Percentiles rank a stretch among this genome's conserved stretches.
phyloP scores from a whole-genome alignment of 208 protist genomes.

The Acanthamoeba triangularis region DNA sequence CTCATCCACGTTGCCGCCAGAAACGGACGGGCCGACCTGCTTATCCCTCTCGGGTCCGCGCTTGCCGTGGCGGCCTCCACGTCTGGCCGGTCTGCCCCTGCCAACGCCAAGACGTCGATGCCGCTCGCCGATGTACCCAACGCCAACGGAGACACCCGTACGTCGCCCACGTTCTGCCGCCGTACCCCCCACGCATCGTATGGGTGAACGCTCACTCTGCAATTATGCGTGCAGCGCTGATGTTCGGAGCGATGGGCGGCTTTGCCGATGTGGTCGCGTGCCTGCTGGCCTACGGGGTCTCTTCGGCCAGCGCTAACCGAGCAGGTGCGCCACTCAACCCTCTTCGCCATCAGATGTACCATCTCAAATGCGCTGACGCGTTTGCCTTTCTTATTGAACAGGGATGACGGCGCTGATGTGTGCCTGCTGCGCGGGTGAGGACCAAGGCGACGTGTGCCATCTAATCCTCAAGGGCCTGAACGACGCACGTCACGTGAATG shows the following conservation, averaged over 20 bases:
- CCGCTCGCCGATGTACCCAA: background rate
- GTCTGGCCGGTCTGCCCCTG: background rate
- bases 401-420: conserved; percentile 49
- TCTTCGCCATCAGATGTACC: background rate
- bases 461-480: background rate
- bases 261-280: background rate
- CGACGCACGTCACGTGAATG: background rate
- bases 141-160: conserved; percentile 46
- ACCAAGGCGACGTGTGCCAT: background rate
- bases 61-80: background rate
- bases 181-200: background rate
- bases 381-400: background rate
- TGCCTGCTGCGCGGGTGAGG: background rate
- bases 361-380: background rate
- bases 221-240: background rate
- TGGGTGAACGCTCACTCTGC: background rate
- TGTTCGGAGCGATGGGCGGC: conserved; percentile 27
- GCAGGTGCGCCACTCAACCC: background rate
- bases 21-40: conserved; percentile 21
- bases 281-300: background rate
- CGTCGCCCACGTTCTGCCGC: background rate
- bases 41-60: background rate
- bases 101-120: background rate
- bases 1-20: background rate
- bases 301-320: background rate